Conservation (phyloP, 441 rosid genomes). For the Populus hybrid region DNA sequence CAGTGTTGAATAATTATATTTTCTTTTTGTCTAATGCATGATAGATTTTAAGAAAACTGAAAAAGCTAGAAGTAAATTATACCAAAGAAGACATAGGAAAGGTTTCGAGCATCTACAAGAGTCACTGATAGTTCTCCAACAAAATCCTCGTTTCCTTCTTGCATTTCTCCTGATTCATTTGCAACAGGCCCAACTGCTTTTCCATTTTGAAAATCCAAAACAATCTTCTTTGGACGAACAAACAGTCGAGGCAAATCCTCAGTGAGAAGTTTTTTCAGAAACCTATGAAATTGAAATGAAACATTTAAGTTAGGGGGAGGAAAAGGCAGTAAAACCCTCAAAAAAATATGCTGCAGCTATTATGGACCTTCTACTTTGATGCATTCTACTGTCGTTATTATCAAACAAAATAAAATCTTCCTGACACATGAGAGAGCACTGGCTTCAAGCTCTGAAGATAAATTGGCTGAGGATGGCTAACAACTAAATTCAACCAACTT, state of each 20-base stretch:
- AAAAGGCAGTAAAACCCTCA: not conserved
- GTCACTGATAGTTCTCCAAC: slow-evolving; percentile 92
- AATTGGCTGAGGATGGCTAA: not conserved
- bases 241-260: slow-evolving; percentile 87
- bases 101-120: slow-evolving; percentile 87
- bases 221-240: slow-evolving; percentile 96
- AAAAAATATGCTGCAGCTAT: not conserved
- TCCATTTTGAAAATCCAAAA: slow-evolving; percentile 91
- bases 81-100: slow-evolving; percentile 76
- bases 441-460: not conserved
- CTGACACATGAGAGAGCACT: not conserved
- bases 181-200: slow-evolving; percentile 88
- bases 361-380: not conserved
- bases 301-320: not conserved
- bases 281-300: slow-evolving; percentile 44
- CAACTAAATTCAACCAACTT: not conserved
- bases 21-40: not conserved
- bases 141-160: slow-evolving; percentile 84
- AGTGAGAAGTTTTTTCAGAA: slow-evolving; percentile 87
- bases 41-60: not conserved
- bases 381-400: not conserved
- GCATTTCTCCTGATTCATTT: slow-evolving; percentile 74
- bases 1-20: not conserved
- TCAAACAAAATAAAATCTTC: not conserved
- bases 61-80: slow-evolving; percentile 13